Base-by-base conservation (phyloP, 2,329 filamentous ascomycete genomes). In the Nemania serpens region DNA sequence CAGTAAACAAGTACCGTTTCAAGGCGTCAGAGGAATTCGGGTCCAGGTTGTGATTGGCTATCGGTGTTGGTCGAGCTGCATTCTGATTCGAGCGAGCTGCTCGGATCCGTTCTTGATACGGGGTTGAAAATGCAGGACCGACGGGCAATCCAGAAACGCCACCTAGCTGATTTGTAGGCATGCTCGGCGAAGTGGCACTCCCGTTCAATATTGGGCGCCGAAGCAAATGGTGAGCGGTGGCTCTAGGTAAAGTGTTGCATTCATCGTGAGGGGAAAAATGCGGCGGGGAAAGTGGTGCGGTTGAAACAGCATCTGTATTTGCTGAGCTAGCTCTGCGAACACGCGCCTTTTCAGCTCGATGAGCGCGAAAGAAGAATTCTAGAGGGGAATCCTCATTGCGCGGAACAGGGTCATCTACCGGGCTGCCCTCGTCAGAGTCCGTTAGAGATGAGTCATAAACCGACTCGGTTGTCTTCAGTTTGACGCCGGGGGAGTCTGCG, bases 361-460 rank as follows among this genome's bases (percentile, higher is more conserved):
- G 91, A 36, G 92, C 93, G 63, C 89, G 89, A 80, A 98, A 98
- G 73, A 98, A 89, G 64, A 96, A 84, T 70, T 98, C 93, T 4
- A 98, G 81, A 1, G 93, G 93, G 11, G 93, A 96, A 63, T 91
- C 85, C 78, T 58, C 81, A 73, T 65, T 70, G 65, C 55, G 73
- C 58, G 54, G 68, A 59, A 55, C 69, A 66, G 59, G 70, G 67
- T 71, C 75, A 68, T 68, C 80, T 68, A 71, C 77, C 68, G 33
- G 80, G 76, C 81, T 81, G 2, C 78, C 76, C 42, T 82, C 81
- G 70, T 82, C 77, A 66, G 79, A 76, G 72, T 84, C 81, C 33
- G 78, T 84, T 12, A 79, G 80, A 29, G 81, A 84, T 20, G 77
- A 81, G 63, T 80, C 79, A 62, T 77, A 77, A 66, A 76, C 73